Base-by-base conservation (phyloP, 192 early-diverging fungal genomes). In the Coemansia sp. region DNA sequence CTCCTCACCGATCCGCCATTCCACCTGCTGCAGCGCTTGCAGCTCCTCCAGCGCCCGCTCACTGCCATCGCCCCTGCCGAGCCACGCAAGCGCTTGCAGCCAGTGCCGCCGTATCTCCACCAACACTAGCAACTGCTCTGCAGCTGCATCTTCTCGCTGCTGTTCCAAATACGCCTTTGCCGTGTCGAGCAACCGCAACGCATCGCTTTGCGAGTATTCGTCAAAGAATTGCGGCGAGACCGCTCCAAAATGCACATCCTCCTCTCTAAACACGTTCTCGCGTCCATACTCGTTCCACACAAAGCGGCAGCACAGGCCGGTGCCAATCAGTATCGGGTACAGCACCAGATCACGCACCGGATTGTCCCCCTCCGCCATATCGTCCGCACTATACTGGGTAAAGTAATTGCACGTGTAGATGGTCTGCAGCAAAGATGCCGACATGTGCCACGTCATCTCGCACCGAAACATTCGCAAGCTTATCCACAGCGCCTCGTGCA, bases 351-450 rank as follows among this genome's bases (percentile, higher is more conserved):
- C 72, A n/a, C 66, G 58, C 17, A 26, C 46, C 6, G 42, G 21
- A n/a, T 61, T 65, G n/a, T 17, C 47, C 0, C 37, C 4, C 0
- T 23, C 44, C 2, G 44, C 52, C 3, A 44, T 11, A 0, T 47
- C 0, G 3, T 28, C 54, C 11, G 34, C 6, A 6, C 48, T 18
- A 36, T 44, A 23, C 4, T 38, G 37, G 0, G 62, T 76, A 21
- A 66, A 61, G 51, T 76, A 76, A 51, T 69, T 69, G 66, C 72
- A 76, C 28, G 56, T 63, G 32, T 65, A 69, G 14, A 76, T 49
- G 8, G 72, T 76, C 54, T 76, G 72, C 15, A 76, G 55, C 15
- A 76, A 51, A 2, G 72, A 64, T 12, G 72, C 66, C 6, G 65
- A 68, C 45, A 23, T 23, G 37, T 76, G 72, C 62, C 66, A 61